These are phyloP conservation scores for Cladosporium colombiae DNA, from an alignment of 2,329 filamentous ascomycete genomes.

Conservation along the genomic window DNA sequence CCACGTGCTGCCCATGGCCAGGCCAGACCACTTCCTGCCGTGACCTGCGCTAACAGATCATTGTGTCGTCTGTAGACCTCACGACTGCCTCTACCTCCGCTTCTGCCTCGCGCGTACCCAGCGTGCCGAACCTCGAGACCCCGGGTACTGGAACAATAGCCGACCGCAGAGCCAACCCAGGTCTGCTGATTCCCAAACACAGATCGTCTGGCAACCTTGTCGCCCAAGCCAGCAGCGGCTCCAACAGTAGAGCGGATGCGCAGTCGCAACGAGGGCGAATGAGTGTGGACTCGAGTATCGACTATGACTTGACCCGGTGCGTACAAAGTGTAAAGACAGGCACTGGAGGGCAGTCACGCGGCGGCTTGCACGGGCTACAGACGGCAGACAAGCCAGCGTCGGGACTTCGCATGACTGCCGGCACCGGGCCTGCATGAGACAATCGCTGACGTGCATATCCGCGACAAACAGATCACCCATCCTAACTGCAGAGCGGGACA, in stretches of 20 bases:
- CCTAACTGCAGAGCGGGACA: slow-evolving; percentile 58
- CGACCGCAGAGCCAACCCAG: slow-evolving; percentile 17
- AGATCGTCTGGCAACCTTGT: slow-evolving; percentile 15
- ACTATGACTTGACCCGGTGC: slow-evolving; percentile 21
- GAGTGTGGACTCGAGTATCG: slow-evolving; percentile 16
- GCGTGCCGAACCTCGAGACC: slow-evolving; percentile 11
- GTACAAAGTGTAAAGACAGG: not conserved
- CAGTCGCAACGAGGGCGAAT: slow-evolving; percentile 17
- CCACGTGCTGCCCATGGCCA: slow-evolving; percentile 11
- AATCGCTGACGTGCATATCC: slow-evolving; percentile 20
- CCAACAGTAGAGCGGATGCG: not conserved
- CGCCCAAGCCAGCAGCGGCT: not conserved
- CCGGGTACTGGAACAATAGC: slow-evolving; percentile 16
- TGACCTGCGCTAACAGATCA: slow-evolving; percentile 1
- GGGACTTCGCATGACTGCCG: slow-evolving; percentile 9
- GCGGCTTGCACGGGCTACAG: slow-evolving; percentile 1
- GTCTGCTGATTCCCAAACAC: slow-evolving; percentile 19
- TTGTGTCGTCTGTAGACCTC: slow-evolving; percentile 7
- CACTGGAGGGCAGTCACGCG: not conserved
- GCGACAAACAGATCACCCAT: slow-evolving; percentile 67
- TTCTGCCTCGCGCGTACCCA: slow-evolving; percentile 10
- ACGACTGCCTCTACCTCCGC: slow-evolving; percentile 5
- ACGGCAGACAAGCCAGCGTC: slow-evolving; percentile 12
- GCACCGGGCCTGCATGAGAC: slow-evolving; percentile 13
- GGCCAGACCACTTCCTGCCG: not conserved